phyloP scores from a whole-genome alignment of 225 moss, liverwort and hornwort species.

The Neckera pumila region DNA sequence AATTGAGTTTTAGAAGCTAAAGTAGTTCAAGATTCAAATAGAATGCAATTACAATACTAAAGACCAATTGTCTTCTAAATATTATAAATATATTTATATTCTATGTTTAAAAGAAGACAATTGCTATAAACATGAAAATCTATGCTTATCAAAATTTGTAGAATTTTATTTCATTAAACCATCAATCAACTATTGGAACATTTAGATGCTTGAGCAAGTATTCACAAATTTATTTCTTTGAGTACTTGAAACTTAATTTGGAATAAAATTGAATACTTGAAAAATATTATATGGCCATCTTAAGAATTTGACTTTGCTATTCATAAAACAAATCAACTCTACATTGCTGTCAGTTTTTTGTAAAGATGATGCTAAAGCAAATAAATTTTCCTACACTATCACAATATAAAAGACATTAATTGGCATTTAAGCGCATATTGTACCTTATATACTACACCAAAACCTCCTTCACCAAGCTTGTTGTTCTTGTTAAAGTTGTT shows the following conservation, averaged over 20 bases:
- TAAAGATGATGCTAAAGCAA: background rate
- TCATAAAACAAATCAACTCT: background rate
- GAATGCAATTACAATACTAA: background rate
- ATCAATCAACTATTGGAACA: background rate
- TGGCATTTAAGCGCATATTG: background rate
- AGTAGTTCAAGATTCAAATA: background rate
- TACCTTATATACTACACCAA: background rate
- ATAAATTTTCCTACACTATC: background rate
- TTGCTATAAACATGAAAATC: background rate
- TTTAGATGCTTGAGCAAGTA: too few relatives aligned
- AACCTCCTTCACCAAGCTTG: background rate
- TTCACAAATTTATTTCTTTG: background rate
- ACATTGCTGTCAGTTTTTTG: rapidly evolving
- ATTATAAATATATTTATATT: rapidly evolving
- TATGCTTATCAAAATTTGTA: background rate
- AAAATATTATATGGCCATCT: background rate
- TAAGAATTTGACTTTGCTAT: background rate
- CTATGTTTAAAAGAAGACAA: rapidly evolving
- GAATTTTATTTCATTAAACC: background rate
- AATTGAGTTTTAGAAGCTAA: background rate
- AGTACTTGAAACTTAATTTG: background rate
- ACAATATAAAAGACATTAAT: too few relatives aligned
- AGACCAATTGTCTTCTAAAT: background rate
- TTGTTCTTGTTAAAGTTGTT: background rate
- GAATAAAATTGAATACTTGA: background rate